phyloP scores from a whole-genome alignment of 148 eudicot genomes.

The Rhododendron molle region DNA sequence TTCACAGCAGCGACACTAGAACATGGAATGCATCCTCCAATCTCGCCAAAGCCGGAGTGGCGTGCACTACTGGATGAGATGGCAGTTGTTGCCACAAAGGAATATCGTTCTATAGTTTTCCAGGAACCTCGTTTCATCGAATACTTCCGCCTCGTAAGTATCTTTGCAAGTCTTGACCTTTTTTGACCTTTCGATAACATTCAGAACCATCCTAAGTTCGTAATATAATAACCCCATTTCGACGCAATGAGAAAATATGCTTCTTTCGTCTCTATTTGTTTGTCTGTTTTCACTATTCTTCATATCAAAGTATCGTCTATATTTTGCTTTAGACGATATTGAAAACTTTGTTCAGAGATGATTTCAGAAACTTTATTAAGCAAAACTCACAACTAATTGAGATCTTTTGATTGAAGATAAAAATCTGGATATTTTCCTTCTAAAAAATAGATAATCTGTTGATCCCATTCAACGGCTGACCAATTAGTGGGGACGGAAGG shows the following conservation, averaged over 20 bases:
- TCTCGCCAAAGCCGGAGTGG: too few relatives aligned
- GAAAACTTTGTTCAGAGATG: background rate
- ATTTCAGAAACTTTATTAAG: background rate
- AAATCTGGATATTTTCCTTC: background rate
- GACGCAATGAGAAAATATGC: background rate
- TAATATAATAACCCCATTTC: background rate
- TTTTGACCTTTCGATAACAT: background rate
- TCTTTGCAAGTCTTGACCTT: background rate
- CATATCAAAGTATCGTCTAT: background rate
- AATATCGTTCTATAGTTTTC: slow-evolving; percentile 82
- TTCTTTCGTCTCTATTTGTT: background rate
- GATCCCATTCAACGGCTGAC: background rate
- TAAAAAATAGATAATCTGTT: background rate
- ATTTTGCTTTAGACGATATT: background rate
- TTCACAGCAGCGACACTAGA: slow-evolving; percentile 89
- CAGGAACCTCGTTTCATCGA: slow-evolving; percentile 88
- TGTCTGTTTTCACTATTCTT: background rate
- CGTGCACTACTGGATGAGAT: slow-evolving; percentile 83
- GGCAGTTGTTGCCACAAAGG: slow-evolving; percentile 74
- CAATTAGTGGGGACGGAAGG: too few relatives aligned
- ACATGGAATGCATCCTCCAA: slow-evolving; percentile 92
- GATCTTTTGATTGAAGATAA: background rate
- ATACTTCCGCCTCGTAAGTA: slow-evolving; percentile 84
- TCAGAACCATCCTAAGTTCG: background rate
- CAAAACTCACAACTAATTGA: background rate